Evolutionary conservation across 805 yeast species (phyloP), one percentile per base, ranked within the genome.

Genomic region (Saccharomycopsis vini): DNA sequence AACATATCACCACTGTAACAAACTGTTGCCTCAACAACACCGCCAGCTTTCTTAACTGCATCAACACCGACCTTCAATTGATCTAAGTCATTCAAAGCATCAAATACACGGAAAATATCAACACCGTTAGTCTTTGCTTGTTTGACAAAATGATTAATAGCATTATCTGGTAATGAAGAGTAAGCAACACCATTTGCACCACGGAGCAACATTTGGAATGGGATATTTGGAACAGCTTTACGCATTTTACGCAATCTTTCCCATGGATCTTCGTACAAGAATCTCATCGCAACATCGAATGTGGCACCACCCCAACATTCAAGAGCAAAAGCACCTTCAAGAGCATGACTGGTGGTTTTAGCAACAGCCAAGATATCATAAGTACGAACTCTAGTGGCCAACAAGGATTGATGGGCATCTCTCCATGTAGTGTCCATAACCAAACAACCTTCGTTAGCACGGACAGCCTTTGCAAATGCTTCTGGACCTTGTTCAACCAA

Each of bases 261-360:
- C 99, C 99, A 92, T 53, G 99, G 99, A 63, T 89, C 97, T 72
- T 92, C 99, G 64, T 90, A 87, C 58, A 92, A 73, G 75, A 92
- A 92, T 67, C 99, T 79, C 97, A 92, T 89, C 44, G 95, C 83
- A 44, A 92, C 99, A 61, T 92, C 99, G 58, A 92, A 92, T 31
- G 99, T 92, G 44, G 99, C 99, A 67, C 99, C 99, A 68, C 99
- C 99, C 99, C 99, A 92, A 72, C 98, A 92, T 69, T 92, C 99
- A 44, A 92, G 71, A 16, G 99, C 92, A 63, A 88, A 92, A 3
- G 95, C 95, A 51, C 90, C 89, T 52, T 81, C 66, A 55, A 88
- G 68, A 18, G 95, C 97, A 59, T 83, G 81, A 3, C 96, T 85
- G 26, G 99, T 92, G 45, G 94, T 77, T 48, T 88, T 89, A 19